Evolutionary conservation across 2,329 filamentous ascomycete genomes (phyloP).

Genomic region (Aspergillus felis): DNA sequence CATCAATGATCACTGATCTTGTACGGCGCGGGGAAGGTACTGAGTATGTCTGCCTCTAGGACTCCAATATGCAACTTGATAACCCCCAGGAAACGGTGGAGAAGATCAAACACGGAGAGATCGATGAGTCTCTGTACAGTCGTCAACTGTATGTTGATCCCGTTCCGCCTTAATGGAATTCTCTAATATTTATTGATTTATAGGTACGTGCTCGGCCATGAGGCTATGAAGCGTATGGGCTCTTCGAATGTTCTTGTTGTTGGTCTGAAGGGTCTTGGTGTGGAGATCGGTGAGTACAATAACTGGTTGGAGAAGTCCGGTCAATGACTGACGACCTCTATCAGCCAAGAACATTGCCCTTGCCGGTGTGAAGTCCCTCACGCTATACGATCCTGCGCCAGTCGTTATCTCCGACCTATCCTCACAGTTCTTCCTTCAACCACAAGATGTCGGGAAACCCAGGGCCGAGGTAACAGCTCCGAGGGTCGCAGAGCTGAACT

Average conservation of each 20-base stretch:
- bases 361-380: slow-evolving; percentile 95
- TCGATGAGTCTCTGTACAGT: slow-evolving; percentile 66
- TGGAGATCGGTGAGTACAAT: slow-evolving; percentile 65
- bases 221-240: slow-evolving; percentile 98
- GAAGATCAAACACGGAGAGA: slow-evolving; percentile 61
- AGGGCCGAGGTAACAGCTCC: slow-evolving; percentile 83
- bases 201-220: slow-evolving; percentile 66
- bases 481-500: slow-evolving; percentile 88
- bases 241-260: slow-evolving; percentile 91
- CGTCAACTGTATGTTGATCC: slow-evolving; percentile 50
- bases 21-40: background rate
- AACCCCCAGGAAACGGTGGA: slow-evolving; percentile 55
- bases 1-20: background rate
- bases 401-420: slow-evolving; percentile 85
- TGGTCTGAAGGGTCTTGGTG: slow-evolving; percentile 88
- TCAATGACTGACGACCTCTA: slow-evolving; percentile 6
- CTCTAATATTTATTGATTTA: background rate
- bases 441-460: slow-evolving; percentile 85
- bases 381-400: slow-evolving; percentile 83
- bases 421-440: slow-evolving; percentile 92
- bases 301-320: background rate
- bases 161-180: slow-evolving; percentile 5
- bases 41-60: slow-evolving; percentile 30
- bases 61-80: slow-evolving; percentile 60
- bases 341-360: slow-evolving; percentile 96